Base-by-base conservation (phyloP, 768 basidiomycete species). In the Boletus sp. region DNA sequence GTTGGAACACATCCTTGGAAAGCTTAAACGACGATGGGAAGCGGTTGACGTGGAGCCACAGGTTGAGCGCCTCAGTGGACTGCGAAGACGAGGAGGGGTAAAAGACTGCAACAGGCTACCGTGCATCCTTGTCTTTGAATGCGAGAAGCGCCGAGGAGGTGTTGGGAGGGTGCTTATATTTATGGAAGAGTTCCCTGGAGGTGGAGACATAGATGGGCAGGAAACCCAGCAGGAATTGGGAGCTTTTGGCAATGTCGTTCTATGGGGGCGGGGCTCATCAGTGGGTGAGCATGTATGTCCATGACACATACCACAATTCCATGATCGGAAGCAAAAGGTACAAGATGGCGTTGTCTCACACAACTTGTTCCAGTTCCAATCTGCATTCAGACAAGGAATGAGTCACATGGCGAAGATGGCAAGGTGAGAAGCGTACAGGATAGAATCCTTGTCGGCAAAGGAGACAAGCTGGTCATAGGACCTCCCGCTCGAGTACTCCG, bases 21-120 rank as follows among this genome's bases (percentile, higher is more conserved):
- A 98, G 82, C 71, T 96, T 90, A 18, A 86, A 66, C 11, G 84
- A 75, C 1, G 84, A 83, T 0, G 93, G 92, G 24, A 93, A 82
- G 33, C 87, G 84, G 69, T 97, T 81, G 0, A 75, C 68, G 2
- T 85, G 68, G n/a, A 94, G 75, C 87, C 90, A 95, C 0, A 64
- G 55, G 11, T 67, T 64, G 18, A 88, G 57, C 1, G 55, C 47
- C 14, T 56, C 54, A 7, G 41, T 2, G 10, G 55, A 10, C 6
- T 37, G 9, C 29, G 54, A 37, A 11, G 59, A 36, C 2, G 36
- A 50, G 57, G 59, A 15, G 60, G 65, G 50, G 37, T 59, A 41
- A 59, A 83, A 77, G 8, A 77, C 71, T 2, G 84, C 76, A 0
- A 82, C 72, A 7, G 85, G 81, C 2, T 67, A 69, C 2, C 70